phyloP scores from a whole-genome alignment of 2,329 filamentous ascomycete species.

The Byssochlamys sp. region DNA sequence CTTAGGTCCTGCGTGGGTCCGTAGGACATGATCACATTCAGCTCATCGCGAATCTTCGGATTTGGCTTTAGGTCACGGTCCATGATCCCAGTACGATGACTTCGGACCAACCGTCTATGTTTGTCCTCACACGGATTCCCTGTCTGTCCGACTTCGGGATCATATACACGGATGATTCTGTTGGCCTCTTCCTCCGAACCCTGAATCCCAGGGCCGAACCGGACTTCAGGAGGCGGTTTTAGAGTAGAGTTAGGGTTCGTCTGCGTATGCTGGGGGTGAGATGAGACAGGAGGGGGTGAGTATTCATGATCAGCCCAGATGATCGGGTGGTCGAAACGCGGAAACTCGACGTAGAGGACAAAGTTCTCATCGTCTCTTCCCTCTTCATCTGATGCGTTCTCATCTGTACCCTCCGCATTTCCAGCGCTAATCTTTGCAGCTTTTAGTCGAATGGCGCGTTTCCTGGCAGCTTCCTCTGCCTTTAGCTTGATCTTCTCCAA shows the following conservation, averaged over 20 bases:
- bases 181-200: constrained; percentile 44
- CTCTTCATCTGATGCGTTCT: constrained; percentile 28
- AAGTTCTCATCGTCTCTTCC: constrained; percentile 55
- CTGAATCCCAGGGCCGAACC: constrained; percentile 81
- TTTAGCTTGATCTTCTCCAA: constrained; percentile 67
- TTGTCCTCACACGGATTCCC: constrained; percentile 95
- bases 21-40: constrained; percentile 84
- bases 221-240: constrained; percentile 77
- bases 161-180: constrained; percentile 74
- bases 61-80: constrained; percentile 95
- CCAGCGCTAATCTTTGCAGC: constrained; percentile 19
- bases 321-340: constrained; percentile 87
- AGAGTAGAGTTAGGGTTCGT: constrained; percentile 60
- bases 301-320: constrained; percentile 95
- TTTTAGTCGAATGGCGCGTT: constrained; percentile 37
- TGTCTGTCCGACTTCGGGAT: constrained; percentile 77
- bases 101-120: constrained; percentile 81
- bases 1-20: constrained; percentile 81
- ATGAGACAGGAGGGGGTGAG: constrained; percentile 69
- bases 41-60: constrained; percentile 84
- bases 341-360: constrained; percentile 79
- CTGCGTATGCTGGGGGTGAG: constrained; percentile 54
- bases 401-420: constrained; percentile 31
- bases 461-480: constrained; percentile 55
- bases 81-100: constrained; percentile 82